A percentile compares a stretch with the other conserved stretches of the same genome.
Evolutionary conservation across 2,329 filamentous ascomycete genomes (phyloP).

Genomic region (Penicillium palitans): DNA sequence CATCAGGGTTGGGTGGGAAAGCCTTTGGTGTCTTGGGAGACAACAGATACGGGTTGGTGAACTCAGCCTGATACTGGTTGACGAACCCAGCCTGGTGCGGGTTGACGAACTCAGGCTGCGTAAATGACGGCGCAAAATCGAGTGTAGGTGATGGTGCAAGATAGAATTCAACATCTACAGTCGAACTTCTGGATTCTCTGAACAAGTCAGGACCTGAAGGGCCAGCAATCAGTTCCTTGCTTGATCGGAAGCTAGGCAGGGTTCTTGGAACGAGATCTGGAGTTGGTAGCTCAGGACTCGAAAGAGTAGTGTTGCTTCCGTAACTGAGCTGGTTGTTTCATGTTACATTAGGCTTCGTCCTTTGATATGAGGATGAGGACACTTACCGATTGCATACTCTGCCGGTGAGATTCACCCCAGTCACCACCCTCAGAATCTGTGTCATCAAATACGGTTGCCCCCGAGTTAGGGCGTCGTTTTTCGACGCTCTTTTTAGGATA

Average conservation of each 20-base stretch:
- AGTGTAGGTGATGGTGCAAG: constrained; percentile 19
- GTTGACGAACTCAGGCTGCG: background rate
- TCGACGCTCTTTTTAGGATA: constrained; percentile 16
- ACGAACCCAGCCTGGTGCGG: background rate
- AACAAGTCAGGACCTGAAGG: constrained; percentile 90
- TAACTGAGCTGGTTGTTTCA: constrained; percentile 25
- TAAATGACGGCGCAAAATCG: background rate
- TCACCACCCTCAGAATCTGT: constrained; percentile 49
- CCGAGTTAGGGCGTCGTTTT: constrained; percentile 32
- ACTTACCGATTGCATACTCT: constrained; percentile 41
- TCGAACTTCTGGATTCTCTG: constrained; percentile 53
- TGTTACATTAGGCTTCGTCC: background rate
- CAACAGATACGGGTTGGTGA: background rate
- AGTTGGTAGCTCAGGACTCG: constrained; percentile 72
- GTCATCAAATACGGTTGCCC: constrained; percentile 38
- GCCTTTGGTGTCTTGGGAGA: constrained; percentile 52
- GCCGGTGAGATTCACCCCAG: constrained; percentile 54
- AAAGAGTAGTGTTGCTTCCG: constrained; percentile 80
- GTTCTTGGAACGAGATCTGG: constrained; percentile 67
- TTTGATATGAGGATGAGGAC: background rate
- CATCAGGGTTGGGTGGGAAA: constrained; percentile 45
- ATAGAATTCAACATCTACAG: constrained; percentile 22
- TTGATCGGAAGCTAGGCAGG: constrained; percentile 57
- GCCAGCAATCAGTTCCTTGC: constrained; percentile 65
- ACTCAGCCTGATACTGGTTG: background rate